phyloP scores from a whole-genome alignment of 1,139 yeast species.

The Candida sp. region DNA sequence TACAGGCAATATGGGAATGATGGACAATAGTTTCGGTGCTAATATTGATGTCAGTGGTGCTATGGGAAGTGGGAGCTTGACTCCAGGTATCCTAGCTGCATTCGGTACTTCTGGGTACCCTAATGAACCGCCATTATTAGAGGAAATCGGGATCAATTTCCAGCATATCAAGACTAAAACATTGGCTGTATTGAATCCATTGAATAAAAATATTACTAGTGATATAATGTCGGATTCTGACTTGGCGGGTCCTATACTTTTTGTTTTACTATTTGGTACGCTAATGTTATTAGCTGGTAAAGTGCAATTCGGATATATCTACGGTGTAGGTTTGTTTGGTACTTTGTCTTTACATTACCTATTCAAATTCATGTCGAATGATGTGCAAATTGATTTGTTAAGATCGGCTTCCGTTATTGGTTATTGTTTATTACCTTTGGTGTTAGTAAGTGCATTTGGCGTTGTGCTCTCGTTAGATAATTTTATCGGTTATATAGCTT shows the following conservation, averaged over 20 bases:
- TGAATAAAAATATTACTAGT: conserved; percentile 53
- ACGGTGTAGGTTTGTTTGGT: conserved; percentile 94
- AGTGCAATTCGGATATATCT: conserved; percentile 94
- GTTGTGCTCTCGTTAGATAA: conserved; percentile 71
- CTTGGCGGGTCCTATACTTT: conserved; percentile 91
- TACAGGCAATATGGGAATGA: conserved; percentile 26
- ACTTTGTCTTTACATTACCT: conserved; percentile 79
- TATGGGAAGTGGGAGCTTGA: conserved; percentile 54
- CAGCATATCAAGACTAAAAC: conserved; percentile 85
- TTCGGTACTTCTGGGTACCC: conserved; percentile 92
- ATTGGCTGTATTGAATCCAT: conserved; percentile 79
- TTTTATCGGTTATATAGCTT: conserved; percentile 65
- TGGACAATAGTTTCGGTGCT: conserved; percentile 38
- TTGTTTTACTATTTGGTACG: conserved; percentile 87
- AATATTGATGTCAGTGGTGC: conserved; percentile 44
- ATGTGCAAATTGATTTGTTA: conserved; percentile 57
- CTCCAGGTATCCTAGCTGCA: conserved; percentile 84
- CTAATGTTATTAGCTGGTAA: conserved; percentile 82
- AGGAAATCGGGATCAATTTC: conserved; percentile 92
- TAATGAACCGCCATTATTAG: conserved; percentile 88
- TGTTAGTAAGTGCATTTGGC: conserved; percentile 72
- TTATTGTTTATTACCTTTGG: conserved; percentile 89
- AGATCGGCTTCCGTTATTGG: conserved; percentile 92
- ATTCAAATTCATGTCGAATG: conserved; percentile 79
- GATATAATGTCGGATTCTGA: conserved; percentile 91